Percentiles rank a stretch among this genome's conserved stretches.
These are phyloP conservation scores for Pythium phragmitis DNA, from an alignment of 352 stramenopile species.

Conservation along the genomic window DNA sequence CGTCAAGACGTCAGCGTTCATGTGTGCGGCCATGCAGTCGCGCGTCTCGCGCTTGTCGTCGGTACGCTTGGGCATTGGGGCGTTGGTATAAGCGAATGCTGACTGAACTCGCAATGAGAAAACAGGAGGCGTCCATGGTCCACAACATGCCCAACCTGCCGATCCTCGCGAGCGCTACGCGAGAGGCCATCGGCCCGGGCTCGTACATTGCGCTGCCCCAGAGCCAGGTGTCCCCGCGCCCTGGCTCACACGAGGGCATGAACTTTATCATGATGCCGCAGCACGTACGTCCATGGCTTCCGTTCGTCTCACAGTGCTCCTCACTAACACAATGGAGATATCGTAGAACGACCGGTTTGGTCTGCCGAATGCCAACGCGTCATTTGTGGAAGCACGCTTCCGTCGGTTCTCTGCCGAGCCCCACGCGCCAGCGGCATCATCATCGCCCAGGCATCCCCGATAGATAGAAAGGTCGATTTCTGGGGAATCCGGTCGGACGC, in stretches of 20 bases:
- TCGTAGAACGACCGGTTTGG: slow-evolving; percentile 50
- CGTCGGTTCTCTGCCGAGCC: slow-evolving; percentile 55
- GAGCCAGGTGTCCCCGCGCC: slow-evolving; percentile 13
- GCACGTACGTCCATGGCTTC: slow-evolving; percentile 32
- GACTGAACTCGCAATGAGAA: background rate
- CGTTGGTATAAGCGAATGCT: background rate
- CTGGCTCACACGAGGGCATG: slow-evolving; percentile 37
- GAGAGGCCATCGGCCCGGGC: slow-evolving; percentile 50
- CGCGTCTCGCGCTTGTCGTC: slow-evolving; percentile 51
- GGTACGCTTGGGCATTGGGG: slow-evolving; percentile 26
- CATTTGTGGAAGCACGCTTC: slow-evolving; percentile 70
- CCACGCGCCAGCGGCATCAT: slow-evolving; percentile 28
- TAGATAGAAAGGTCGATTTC: background rate
- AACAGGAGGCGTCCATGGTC: slow-evolving; percentile 63
- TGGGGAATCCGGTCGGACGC: background rate
- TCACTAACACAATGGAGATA: background rate
- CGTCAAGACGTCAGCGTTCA: slow-evolving; percentile 67
- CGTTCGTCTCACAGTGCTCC: background rate
- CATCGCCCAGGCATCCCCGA: slow-evolving; percentile 6
- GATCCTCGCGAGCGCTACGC: slow-evolving; percentile 53
- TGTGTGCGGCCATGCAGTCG: slow-evolving; percentile 64
- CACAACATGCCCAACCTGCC: slow-evolving; percentile 71
- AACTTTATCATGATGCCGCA: slow-evolving; percentile 78
- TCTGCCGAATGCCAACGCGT: slow-evolving; percentile 36
- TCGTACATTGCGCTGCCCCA: slow-evolving; percentile 37